A percentile compares a stretch with the other conserved stretches of the same genome.
Evolutionary conservation across 2,329 filamentous ascomycete genomes (phyloP).

Genomic region (Aschersonia sp.): DNA sequence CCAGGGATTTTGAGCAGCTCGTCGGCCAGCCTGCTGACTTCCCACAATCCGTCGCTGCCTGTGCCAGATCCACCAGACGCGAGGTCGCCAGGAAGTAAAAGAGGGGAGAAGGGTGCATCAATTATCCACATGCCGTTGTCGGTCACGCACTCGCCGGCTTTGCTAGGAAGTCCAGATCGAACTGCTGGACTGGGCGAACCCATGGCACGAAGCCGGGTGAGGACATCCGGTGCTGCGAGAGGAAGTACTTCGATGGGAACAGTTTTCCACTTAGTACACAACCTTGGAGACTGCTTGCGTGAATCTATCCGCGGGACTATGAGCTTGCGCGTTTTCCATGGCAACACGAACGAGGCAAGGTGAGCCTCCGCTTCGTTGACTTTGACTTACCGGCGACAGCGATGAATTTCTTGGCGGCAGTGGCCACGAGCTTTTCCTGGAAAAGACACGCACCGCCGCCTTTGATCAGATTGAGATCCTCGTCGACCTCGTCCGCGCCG

Average conservation of each 20-base stretch:
- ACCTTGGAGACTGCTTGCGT: slow-evolving; percentile 67
- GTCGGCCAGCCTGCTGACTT: slow-evolving; percentile 58
- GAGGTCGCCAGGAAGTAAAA: slow-evolving; percentile 47
- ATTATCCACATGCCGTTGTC: slow-evolving; percentile 61
- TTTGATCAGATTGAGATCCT: slow-evolving; percentile 92
- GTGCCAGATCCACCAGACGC: slow-evolving; percentile 32
- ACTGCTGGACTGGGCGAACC: slow-evolving; percentile 59
- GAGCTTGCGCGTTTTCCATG: not conserved
- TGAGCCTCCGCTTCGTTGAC: too few relatives aligned
- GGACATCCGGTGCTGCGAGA: slow-evolving; percentile 63
- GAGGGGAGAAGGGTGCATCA: slow-evolving; percentile 71
- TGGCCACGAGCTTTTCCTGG: slow-evolving; percentile 91
- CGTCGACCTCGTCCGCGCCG: slow-evolving; percentile 92
- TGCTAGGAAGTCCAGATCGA: slow-evolving; percentile 56
- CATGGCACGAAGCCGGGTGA: slow-evolving; percentile 54
- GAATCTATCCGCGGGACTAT: slow-evolving; percentile 47
- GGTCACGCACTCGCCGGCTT: slow-evolving; percentile 61
- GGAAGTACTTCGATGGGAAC: slow-evolving; percentile 93
- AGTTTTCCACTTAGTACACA: slow-evolving; percentile 63
- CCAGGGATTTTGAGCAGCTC: slow-evolving; percentile 71
- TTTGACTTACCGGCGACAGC: slow-evolving; percentile 58
- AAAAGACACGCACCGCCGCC: slow-evolving; percentile 94
- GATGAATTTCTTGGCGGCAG: slow-evolving; percentile 70
- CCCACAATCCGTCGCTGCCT: slow-evolving; percentile 51
- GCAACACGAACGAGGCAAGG: too few relatives aligned